Conservation (phyloP, 192 early-diverging fungal genomes). For the Coemansia sp. region DNA sequence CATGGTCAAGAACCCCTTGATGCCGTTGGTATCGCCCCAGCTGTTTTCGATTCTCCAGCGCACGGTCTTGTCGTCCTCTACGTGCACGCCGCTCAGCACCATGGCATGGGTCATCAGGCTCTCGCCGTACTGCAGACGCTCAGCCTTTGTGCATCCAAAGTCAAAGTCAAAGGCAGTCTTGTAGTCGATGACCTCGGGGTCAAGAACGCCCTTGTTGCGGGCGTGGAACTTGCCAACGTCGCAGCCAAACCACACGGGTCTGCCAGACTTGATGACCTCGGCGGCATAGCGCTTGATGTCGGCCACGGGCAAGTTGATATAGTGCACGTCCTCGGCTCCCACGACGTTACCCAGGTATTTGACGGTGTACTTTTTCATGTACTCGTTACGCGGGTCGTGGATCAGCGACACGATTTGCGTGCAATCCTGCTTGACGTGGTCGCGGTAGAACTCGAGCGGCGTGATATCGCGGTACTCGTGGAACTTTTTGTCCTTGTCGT, state of each 20-base stretch:
- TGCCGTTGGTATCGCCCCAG: conserved; percentile 61
- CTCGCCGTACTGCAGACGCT: conserved; percentile 68
- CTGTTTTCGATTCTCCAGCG: conserved; percentile 77
- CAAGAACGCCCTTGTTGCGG: conserved; percentile 57
- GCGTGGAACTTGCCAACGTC: conserved; percentile 68
- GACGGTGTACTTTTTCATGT: conserved; percentile 63
- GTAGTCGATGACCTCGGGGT: conserved; percentile 61
- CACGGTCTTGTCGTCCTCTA: conserved; percentile 58
- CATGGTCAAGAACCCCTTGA: conserved; percentile 77
- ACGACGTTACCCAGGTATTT: conserved; percentile 69
- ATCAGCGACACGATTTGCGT: conserved; percentile 62
- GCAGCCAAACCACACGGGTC: conserved; percentile 75
- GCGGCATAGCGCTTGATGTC: conserved; percentile 60
- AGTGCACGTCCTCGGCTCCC: conserved; percentile 62
- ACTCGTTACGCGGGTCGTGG: conserved; percentile 70
- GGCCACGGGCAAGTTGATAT: conserved; percentile 59
- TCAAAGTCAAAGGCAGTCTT: conserved; percentile 61
- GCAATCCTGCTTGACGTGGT: conserved; percentile 59
- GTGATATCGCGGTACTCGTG: conserved; percentile 54
- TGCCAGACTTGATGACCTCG: conserved; percentile 55
- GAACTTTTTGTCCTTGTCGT: conserved; percentile 70
- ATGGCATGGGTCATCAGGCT: conserved; percentile 78
- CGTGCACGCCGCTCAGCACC: conserved; percentile 73
- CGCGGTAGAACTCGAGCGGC: conserved; percentile 60
- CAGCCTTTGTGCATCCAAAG: conserved; percentile 59